phyloP scores from a whole-genome alignment of 495 filamentous ascomycete species.

The Hypoxylon perforatum region DNA sequence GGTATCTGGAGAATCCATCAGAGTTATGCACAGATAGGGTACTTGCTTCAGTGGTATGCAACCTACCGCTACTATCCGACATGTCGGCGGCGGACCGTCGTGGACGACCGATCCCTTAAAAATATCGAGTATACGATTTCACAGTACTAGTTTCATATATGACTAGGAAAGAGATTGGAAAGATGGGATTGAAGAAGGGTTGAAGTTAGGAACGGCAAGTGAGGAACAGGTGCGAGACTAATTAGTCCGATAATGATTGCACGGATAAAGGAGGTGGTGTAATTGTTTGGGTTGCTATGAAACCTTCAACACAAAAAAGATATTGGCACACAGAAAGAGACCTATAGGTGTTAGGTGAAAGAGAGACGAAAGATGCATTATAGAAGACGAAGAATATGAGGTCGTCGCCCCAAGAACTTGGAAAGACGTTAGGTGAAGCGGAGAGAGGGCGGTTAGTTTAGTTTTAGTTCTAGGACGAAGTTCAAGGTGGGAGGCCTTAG shows the following conservation, averaged over 20 bases:
- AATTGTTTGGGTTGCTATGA: constrained; percentile 15
- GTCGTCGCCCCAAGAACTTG: constrained; percentile 16
- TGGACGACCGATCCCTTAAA: constrained; percentile 20
- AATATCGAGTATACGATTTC: constrained; percentile 1
- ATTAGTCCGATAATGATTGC: constrained; percentile 9
- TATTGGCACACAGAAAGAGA: constrained; percentile 15
- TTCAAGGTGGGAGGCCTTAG: constrained; percentile 9
- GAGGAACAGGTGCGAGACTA: background rate
- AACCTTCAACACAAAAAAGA: constrained; percentile 12
- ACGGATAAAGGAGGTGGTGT: background rate
- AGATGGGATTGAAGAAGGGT: background rate
- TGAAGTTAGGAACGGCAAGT: constrained; percentile 2
- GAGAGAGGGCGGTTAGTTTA: constrained; percentile 29
- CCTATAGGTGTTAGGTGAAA: constrained; percentile 6
- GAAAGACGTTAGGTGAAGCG: constrained; percentile 21
- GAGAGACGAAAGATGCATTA: constrained; percentile 21
- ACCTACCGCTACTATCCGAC: too few species aligned
- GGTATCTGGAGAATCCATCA: constrained; percentile 21
- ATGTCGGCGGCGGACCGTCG: constrained; percentile 9
- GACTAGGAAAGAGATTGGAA: constrained; percentile 2
- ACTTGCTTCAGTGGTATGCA: too few species aligned
- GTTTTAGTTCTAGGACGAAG: constrained; percentile 20
- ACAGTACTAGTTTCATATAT: constrained; percentile 8
- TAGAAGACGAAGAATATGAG: constrained; percentile 13
- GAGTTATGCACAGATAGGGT: constrained; percentile 5